Base-by-base conservation (phyloP, 371 early-diverging fungal species). In the Mucor velutinosus region DNA sequence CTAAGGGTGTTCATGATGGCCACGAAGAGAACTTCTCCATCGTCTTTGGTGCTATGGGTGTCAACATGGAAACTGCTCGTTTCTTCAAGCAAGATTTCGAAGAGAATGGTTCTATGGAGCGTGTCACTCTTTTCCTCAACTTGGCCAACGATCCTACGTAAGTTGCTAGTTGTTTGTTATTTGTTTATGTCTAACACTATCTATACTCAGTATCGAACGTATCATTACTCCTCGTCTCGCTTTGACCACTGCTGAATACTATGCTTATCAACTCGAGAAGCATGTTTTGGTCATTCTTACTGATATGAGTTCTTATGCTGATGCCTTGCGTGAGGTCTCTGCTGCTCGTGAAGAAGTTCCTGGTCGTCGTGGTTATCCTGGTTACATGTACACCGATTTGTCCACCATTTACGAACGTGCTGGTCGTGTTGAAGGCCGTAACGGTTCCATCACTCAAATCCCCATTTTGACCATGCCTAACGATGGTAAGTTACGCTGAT, bases 1-100 rank as follows among this genome's bases (percentile, higher is more conserved):
- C 91, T 65, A 99, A 99, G 87, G 97, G 94, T 75, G 95, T 97
- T 29, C 88, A 96, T 60, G 99, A 99, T 81, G 94, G 89, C 60
- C 98, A 98, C 79, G 97, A 99, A 75, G 99, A 99, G 74, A 99
- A 99, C 87, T 99, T 99, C 86, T 98, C 99, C 45, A 99, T 99
- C 72, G 99, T 99, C n/a, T 99, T 99, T 84, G 99, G 98, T 66
- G 99, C 99, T 71, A 99, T 99, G 99, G 99, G 99, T 79, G 99
- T 98, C 73, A 99, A 99, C 87, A 96, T 99, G 96, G 99, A 99
- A 87, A 99, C 99, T 5, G 99, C 99, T 60, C 92, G 98, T 64
- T 99, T 97, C 93, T 99, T 99, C 84, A 99, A 98, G 86, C 97
- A 99, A 84, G 98, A 97, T 79, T 99, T 99, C 83, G 99, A 99